A percentile compares a stretch with the other conserved stretches of the same genome.
Evolutionary conservation across 2,329 filamentous ascomycete species (phyloP).

Genomic region (Bipolaris victoriae): DNA sequence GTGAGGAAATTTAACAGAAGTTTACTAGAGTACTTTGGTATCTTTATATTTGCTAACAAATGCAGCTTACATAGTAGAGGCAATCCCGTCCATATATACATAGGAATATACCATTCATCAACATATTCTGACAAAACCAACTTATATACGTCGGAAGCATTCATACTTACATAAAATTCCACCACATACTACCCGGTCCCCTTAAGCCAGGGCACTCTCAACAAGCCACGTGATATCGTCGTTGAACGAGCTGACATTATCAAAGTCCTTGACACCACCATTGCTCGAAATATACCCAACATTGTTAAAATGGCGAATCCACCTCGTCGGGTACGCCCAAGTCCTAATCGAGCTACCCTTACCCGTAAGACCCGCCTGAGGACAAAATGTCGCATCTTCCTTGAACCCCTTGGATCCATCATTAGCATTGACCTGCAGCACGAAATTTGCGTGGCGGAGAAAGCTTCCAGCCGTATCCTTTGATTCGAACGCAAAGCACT

Average conservation of each 20-base stretch:
- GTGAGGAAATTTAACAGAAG: no score
- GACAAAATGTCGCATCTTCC: constrained; percentile 70
- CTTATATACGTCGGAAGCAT: neutral
- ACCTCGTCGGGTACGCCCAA: constrained; percentile 67
- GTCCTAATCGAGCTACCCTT: constrained; percentile 60
- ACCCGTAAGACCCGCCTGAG: constrained; percentile 59
- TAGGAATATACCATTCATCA: no score
- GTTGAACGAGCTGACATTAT: constrained; percentile 57
- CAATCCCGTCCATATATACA: no score
- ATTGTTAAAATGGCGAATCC: constrained; percentile 61
- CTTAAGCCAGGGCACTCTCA: constrained; percentile 16
- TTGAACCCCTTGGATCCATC: constrained; percentile 63
- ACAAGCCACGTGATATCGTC: constrained; percentile 60
- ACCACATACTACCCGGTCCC: neutral
- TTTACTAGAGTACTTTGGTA: no score
- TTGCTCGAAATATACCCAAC: constrained; percentile 59
- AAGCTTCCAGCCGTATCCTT: constrained; percentile 64
- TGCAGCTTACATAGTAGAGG: no score
- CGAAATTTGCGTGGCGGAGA: constrained; percentile 63
- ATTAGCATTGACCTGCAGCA: constrained; percentile 56
- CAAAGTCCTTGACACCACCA: constrained; percentile 63
- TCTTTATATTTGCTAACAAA: no score
- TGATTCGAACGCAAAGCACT: constrained; percentile 67
- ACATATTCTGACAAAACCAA: no score
- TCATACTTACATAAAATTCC: neutral